Evolutionary conservation across 2,329 filamentous ascomycete species (phyloP), one percentile per base, ranked within the genome.

Genomic region (Sarocladiaceae sp.): DNA sequence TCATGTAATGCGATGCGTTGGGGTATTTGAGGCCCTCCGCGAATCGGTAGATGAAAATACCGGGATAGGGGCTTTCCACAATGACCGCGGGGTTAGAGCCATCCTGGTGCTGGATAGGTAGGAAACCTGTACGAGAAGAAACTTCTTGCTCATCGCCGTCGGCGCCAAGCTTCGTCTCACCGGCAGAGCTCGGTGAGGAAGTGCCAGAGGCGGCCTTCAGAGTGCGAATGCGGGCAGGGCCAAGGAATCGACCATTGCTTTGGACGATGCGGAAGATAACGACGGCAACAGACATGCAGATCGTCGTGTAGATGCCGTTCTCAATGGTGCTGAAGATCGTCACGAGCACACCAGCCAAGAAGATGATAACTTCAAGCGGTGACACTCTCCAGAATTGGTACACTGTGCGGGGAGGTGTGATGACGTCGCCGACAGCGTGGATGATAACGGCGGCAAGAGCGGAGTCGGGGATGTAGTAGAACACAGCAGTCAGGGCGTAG

Each of bases 311-410:
- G 53, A 95, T 86, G 18, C 88, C 88, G 53, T 85, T 82, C 59
- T 95, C 89, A 49, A 95, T 94, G 33, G 73, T 79, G 19, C 77
- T 76, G 63, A 95, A 95, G 39, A 95, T 66, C 2, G 86, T 91
- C 26, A 93, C 83, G 16, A 94, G 59, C 5, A 95, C 88, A 65
- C 88, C 88, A 11, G 83, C 80, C 50, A 94, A 84, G 73, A 94
- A 95, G 58, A 95, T 87, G 42, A 87, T 51, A 0, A 90, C 83
- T 59, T 95, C 88, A 2, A 93, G 57, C 0, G 88, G 88, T 1
- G 86, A 87, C 1, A 93, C 84, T 27, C 81, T 75, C 88, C 88
- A 95, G 68, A 94, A 94, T 57, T 90, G 84, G 64, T 91, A 91
- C 10, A 95, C 77, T 0, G 82, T 84, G 57, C 87, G 85, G 3